Conservation (phyloP, 1,284 basidiomycete genomes). For the Tylopilus orsonianus region DNA sequence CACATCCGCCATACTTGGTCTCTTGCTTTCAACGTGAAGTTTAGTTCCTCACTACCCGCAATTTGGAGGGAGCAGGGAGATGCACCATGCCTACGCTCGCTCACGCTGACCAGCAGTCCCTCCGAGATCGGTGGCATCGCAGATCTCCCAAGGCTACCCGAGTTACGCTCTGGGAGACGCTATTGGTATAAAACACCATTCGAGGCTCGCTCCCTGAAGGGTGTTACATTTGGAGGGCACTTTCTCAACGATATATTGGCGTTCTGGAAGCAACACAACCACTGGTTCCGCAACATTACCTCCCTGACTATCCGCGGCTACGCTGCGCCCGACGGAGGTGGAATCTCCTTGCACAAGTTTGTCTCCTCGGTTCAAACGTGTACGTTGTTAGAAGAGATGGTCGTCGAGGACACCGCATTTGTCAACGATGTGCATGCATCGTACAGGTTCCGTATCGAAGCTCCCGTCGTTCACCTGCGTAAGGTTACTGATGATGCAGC, state of each 20-base stretch:
- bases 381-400: not conserved
- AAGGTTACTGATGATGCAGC: conserved; percentile 3
- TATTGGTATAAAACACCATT: not conserved
- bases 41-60: conserved; percentile 6
- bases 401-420: conserved; percentile 6
- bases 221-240: not conserved
- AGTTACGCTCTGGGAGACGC: not conserved
- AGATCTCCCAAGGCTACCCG: not conserved
- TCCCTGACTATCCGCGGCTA: conserved; percentile 1
- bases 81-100: not conserved
- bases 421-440: conserved; percentile 15
- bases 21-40: conserved; percentile 2
- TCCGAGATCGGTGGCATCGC: not conserved
- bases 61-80: conserved; percentile 10
- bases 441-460: conserved; percentile 13
- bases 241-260: conserved; percentile 1
- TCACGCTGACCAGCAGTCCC: conserved; percentile 1
- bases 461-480: conserved; percentile 1
- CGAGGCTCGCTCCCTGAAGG: not conserved
- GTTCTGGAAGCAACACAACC: not conserved
- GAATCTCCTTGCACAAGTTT: conserved; percentile 8
- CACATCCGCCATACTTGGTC: conserved; percentile 8
- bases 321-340: not conserved
- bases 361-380: conserved; percentile 4
- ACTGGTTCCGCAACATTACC: conserved; percentile 9